Evolutionary conservation across 768 basidiomycete genomes (phyloP).

Genomic region (Asterophora lycoperdoides): DNA sequence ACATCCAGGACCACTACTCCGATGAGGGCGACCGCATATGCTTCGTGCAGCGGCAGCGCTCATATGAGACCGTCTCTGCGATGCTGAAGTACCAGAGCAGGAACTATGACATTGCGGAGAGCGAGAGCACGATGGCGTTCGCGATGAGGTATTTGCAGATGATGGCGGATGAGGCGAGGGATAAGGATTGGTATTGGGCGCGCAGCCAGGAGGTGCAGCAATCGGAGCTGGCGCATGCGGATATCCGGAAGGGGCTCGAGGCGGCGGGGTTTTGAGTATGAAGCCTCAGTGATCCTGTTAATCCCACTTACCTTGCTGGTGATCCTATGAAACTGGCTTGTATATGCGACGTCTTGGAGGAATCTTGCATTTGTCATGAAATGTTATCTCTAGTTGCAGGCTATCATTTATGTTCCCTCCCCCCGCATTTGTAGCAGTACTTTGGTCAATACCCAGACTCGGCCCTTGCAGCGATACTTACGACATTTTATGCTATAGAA

Average conservation of each 20-base stretch:
- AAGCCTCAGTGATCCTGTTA: too few relatives aligned
- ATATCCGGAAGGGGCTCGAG: slow-evolving; percentile 64
- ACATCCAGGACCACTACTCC: slow-evolving; percentile 46
- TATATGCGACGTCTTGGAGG: not conserved
- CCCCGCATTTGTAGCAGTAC: not conserved
- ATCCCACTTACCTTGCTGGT: too few relatives aligned
- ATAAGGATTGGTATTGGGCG: slow-evolving; percentile 52
- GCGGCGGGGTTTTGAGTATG: slow-evolving; percentile 54
- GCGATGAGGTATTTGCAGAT: slow-evolving; percentile 41
- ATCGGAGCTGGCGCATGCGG: slow-evolving; percentile 54
- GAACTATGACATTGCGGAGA: slow-evolving; percentile 45
- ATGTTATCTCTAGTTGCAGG: not conserved
- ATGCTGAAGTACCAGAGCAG: slow-evolving; percentile 57
- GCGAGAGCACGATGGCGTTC: slow-evolving; percentile 41
- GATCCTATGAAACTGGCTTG: not conserved
- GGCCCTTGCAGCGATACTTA: not conserved
- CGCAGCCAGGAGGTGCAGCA: slow-evolving; percentile 59
- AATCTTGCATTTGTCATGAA: not conserved
- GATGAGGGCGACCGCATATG: slow-evolving; percentile 41
- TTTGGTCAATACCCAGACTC: not conserved
- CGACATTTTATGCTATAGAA: not conserved
- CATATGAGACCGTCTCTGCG: slow-evolving; percentile 48
- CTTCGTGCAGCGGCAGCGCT: slow-evolving; percentile 53
- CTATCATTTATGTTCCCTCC: not conserved
- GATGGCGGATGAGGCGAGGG: slow-evolving; percentile 31